Evolutionary conservation across 495 filamentous ascomycete genomes (phyloP), one percentile per base, ranked within the genome.

Genomic region (Geopyxis carbonaria): DNA sequence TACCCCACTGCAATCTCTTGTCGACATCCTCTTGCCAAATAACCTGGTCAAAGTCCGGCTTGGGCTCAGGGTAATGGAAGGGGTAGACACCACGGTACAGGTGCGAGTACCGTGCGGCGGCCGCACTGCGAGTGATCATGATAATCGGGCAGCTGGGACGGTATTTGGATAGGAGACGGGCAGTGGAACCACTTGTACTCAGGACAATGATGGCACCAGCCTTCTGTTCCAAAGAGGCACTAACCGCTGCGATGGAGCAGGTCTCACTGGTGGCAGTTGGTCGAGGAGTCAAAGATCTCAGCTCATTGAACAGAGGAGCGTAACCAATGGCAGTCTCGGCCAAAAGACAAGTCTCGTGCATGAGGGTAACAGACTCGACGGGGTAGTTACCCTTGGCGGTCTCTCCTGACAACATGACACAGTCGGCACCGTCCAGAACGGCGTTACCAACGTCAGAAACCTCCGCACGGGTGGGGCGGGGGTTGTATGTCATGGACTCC

Each of bases 401-500:
- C 70, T 97, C 89, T 44, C 89, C 89, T 34, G 86, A 93, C 66
- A 97, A 70, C 89, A 97, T 97, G 62, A 97, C 89, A 67, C 89
- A 97, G 68, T 97, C 89, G 28, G 87, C 85, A 55, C 89, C 89
- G 53, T 97, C 89, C 24, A 93, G 76, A 40, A 97, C 86, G 41
- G 89, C 89, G 60, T 97, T 97, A 52, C 87, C 89, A 45, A 97
- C 89, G 59, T 97, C 89, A 48, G 81, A 91, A 55, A 97, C 91
- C 67, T 97, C 89, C 40, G 87, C 89, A 61, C 89, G 80, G 34
- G 89, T 97, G 24, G 89, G 89, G 40, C 89, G 83, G 45, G 89
- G 89, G 65, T 97, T 97, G 69, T 93, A 89, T 61, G 92, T 95
- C 89, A 97, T 97, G 50, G 83, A 92, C 72, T 97, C 89, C 45